phyloP scores from a whole-genome alignment of 805 yeast genomes.

The Barnettozyma vustinii region DNA sequence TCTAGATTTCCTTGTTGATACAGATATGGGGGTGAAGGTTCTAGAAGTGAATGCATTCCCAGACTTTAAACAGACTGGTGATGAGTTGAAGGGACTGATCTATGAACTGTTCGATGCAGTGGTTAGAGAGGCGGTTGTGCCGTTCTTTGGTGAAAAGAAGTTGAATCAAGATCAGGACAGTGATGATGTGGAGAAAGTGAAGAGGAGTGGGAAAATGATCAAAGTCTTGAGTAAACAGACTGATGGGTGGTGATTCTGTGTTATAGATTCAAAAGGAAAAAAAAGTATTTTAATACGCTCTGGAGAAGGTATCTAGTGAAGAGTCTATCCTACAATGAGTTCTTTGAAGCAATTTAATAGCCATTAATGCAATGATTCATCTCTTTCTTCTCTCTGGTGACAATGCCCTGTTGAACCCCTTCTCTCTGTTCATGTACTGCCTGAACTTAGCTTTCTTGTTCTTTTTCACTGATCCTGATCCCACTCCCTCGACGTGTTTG shows the following conservation, averaged over 20 bases:
- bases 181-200: not conserved
- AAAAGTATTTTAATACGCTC: too few relatives aligned
- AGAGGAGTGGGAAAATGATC: constrained; percentile 24
- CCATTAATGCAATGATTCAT: not conserved
- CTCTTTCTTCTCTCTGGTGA: constrained; percentile 37
- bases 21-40: constrained; percentile 47
- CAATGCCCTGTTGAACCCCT: constrained; percentile 50
- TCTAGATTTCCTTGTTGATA: constrained; percentile 75
- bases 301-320: too few relatives aligned
- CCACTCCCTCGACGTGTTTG: constrained; percentile 47
- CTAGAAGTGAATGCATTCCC: constrained; percentile 93
- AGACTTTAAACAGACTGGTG: constrained; percentile 95
- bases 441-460: constrained; percentile 42
- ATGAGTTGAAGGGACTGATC: constrained; percentile 59
- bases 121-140: constrained; percentile 42
- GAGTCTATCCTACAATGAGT: too few relatives aligned
- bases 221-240: constrained; percentile 36
- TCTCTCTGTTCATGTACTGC: constrained; percentile 54
- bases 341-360: not conserved
- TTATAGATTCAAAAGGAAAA: too few relatives aligned
- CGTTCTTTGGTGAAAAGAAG: constrained; percentile 32
- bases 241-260: constrained; percentile 29
- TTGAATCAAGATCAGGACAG: constrained; percentile 1
- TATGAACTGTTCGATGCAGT: constrained; percentile 59
- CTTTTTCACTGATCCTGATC: constrained; percentile 36